Conservation (phyloP, 805 yeast species). For the Candida stauntonica region DNA sequence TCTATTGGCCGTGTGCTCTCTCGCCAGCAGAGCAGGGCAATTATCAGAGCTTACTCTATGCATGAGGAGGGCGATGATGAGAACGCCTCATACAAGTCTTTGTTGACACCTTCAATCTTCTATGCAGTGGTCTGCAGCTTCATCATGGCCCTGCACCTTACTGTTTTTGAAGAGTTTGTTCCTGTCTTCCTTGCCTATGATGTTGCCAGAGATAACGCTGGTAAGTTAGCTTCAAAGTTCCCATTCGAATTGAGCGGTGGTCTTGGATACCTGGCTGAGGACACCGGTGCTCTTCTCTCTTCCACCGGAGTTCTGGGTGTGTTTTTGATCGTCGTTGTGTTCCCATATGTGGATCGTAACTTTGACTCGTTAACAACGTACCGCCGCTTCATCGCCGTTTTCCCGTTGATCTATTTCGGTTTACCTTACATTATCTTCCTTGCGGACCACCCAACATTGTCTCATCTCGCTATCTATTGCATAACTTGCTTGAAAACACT, state of each 20-base stretch:
- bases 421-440: slow-evolving; percentile 47
- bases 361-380: slow-evolving; percentile 43
- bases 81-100: slow-evolving; percentile 20
- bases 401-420: slow-evolving; percentile 41
- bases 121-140: slow-evolving; percentile 37
- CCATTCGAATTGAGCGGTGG: slow-evolving; percentile 52
- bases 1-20: slow-evolving; percentile 26
- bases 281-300: slow-evolving; percentile 49
- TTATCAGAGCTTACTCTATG: slow-evolving; percentile 30
- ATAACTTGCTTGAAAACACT: slow-evolving; percentile 34
- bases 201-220: slow-evolving; percentile 24
- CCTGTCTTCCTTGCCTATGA: slow-evolving; percentile 49
- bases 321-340: slow-evolving; percentile 43
- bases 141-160: slow-evolving; percentile 41
- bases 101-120: slow-evolving; percentile 30
- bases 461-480: slow-evolving; percentile 18
- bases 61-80: slow-evolving; percentile 29
- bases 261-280: slow-evolving; percentile 40
- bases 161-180: slow-evolving; percentile 49
- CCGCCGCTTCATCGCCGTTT: slow-evolving; percentile 35
- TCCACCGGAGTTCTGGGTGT: slow-evolving; percentile 52
- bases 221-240: slow-evolving; percentile 32
- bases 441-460: slow-evolving; percentile 20
- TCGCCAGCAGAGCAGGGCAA: slow-evolving; percentile 30
- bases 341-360: slow-evolving; percentile 47